A percentile compares a stretch with the other conserved stretches of the same genome.
phyloP scores from a whole-genome alignment of 768 basidiomycete species.

The Dendrothele bispora region DNA sequence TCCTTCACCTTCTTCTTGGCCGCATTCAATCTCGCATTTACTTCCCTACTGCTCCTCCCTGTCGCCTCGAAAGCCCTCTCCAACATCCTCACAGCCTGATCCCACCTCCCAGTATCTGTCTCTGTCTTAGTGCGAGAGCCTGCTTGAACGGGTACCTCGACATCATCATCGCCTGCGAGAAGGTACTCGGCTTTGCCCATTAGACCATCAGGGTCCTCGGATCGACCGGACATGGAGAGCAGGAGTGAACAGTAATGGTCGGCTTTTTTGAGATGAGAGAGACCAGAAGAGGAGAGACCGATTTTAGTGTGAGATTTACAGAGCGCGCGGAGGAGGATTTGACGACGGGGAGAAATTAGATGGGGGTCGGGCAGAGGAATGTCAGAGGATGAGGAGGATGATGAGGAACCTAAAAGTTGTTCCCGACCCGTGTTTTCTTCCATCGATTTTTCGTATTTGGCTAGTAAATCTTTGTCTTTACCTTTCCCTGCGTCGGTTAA shows the following conservation, averaged over 20 bases:
- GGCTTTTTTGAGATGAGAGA: slow-evolving; percentile 48
- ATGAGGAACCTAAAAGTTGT: slow-evolving; percentile 30
- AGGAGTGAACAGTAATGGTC: slow-evolving; percentile 74
- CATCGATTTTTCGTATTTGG: slow-evolving; percentile 66
- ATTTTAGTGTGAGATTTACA: slow-evolving; percentile 78
- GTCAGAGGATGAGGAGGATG: slow-evolving; percentile 23
- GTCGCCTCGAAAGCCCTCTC: slow-evolving; percentile 83
- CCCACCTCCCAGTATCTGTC: slow-evolving; percentile 78
- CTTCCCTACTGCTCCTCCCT: slow-evolving; percentile 75
- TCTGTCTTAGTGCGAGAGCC: slow-evolving; percentile 62
- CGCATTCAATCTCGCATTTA: slow-evolving; percentile 70
- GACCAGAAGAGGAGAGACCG: slow-evolving; percentile 40
- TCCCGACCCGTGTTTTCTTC: slow-evolving; percentile 45
- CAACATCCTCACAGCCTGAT: slow-evolving; percentile 78
- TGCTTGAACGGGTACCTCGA: too few species aligned
- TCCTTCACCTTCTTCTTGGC: slow-evolving; percentile 89
- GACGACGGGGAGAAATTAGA: slow-evolving; percentile 57
- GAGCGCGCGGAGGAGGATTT: slow-evolving; percentile 58
- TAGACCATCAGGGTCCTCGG: slow-evolving; percentile 76
- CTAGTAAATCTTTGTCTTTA: slow-evolving; percentile 54
- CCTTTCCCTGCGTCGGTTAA: slow-evolving; percentile 48
- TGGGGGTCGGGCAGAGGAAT: slow-evolving; percentile 52
- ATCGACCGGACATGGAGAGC: slow-evolving; percentile 62
- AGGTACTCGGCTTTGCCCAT: slow-evolving; percentile 40
- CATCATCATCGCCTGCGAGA: slow-evolving; percentile 4